Conservation (phyloP, 805 yeast species). For the Vanderwaltozyma yarrowii region DNA sequence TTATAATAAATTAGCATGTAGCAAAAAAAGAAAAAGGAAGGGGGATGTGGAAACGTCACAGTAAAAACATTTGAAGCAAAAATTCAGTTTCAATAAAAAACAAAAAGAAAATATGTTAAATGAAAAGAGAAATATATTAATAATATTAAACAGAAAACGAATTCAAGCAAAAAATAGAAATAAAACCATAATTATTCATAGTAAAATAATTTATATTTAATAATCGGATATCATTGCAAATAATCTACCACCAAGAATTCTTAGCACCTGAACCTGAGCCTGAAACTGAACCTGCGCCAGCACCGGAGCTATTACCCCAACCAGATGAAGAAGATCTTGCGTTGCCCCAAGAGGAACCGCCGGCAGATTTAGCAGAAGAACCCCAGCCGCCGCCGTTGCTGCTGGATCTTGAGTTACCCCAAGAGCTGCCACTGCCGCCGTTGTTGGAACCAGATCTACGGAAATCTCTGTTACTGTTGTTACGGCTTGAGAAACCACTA, state of each 20-base stretch:
- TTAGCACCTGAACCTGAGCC: conserved; percentile 12
- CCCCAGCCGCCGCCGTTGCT: conserved; percentile 24
- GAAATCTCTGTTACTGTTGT: conserved; percentile 38
- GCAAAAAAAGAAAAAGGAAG: not conserved
- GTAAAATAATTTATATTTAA: not conserved
- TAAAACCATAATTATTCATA: not conserved
- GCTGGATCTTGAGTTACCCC: conserved; percentile 27
- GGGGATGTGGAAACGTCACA: too few relatives aligned
- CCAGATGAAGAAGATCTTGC: conserved; percentile 3
- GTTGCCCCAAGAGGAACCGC: conserved; percentile 2
- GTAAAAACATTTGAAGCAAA: too few relatives aligned
- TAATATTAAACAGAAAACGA: not conserved
- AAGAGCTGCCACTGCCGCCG: conserved; percentile 22
- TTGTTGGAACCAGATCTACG: conserved; percentile 32
- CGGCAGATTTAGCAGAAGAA: conserved; percentile 10
- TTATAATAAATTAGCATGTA: too few relatives aligned
- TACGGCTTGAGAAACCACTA: conserved; percentile 35
- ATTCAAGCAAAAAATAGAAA: not conserved
- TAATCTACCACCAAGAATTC: conserved; percentile 20
- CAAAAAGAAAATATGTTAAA: not conserved
- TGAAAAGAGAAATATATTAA: not conserved
- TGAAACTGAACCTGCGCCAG: conserved; percentile 8
- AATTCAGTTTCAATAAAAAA: too few relatives aligned
- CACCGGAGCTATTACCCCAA: conserved; percentile 24
- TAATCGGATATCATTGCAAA: not conserved